A percentile compares a stretch with the other conserved stretches of the same genome.
phyloP scores from a whole-genome alignment of 768 basidiomycete genomes.

The Jaapia argillacea region DNA sequence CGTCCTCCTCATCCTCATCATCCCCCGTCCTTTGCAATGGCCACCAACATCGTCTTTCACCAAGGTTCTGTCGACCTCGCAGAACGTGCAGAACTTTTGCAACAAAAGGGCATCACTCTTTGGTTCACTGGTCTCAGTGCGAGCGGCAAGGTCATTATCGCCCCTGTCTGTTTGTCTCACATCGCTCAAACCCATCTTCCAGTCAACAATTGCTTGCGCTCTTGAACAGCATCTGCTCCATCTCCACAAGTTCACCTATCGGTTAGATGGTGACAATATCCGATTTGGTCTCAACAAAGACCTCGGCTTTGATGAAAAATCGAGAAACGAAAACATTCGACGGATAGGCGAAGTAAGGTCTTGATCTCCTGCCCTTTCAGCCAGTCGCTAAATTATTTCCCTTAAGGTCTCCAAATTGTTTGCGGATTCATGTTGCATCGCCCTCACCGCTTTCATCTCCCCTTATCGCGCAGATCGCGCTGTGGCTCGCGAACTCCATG shows the following conservation, averaged over 20 bases:
- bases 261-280: conserved; percentile 93
- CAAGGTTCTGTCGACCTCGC: conserved; percentile 63
- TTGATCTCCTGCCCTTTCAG: not conserved
- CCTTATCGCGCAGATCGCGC: conserved; percentile 88
- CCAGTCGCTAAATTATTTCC: conserved; percentile 1
- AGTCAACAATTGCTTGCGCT: conserved; percentile 97
- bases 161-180: not conserved
- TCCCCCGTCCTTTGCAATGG: conserved; percentile 14
- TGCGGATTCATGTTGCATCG: conserved; percentile 75
- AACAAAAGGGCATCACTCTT: conserved; percentile 83
- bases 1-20: too few relatives aligned
- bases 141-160: conserved; percentile 70
- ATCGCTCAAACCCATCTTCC: conserved; percentile 5
- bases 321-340: conserved; percentile 91
- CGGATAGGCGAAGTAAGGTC: conserved; percentile 82
- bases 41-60: conserved; percentile 53
- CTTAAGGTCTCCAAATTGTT: conserved; percentile 88
- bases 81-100: conserved; percentile 60
- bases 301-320: conserved; percentile 86
- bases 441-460: conserved; percentile 96
- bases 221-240: conserved; percentile 93
- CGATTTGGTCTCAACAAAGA: conserved; percentile 96
- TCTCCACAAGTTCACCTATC: conserved; percentile 75
- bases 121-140: conserved; percentile 97
- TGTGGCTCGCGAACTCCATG: conserved; percentile 75